A percentile compares a stretch with the other conserved stretches of the same genome.
Conservation (phyloP, 140 eudicot species). For the Eryngium alpinum region DNA sequence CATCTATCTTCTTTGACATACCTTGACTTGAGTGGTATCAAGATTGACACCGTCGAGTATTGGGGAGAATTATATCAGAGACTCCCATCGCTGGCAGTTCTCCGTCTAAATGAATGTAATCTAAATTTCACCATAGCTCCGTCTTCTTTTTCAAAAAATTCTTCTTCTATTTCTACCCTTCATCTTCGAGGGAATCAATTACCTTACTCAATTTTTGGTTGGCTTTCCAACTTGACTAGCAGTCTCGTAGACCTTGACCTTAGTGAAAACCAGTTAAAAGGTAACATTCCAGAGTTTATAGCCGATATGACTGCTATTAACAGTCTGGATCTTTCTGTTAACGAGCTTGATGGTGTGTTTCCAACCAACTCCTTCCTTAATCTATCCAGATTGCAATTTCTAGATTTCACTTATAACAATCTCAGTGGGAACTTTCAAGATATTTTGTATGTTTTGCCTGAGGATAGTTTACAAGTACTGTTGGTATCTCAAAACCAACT, state of each 20-base stretch:
- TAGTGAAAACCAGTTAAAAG: neutral
- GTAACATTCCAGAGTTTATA: slow-evolving; percentile 7
- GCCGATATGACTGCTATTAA: neutral
- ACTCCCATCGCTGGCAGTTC: slow-evolving; percentile 18
- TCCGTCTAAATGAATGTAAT: slow-evolving; percentile 13
- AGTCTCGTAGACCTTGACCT: neutral
- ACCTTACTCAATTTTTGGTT: neutral
- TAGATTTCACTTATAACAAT: neutral
- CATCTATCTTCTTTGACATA: slow-evolving; percentile 11
- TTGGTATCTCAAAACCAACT: neutral
- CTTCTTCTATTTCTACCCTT: slow-evolving; percentile 1
- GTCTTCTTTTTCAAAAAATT: neutral
- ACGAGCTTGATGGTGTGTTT: slow-evolving; percentile 4
- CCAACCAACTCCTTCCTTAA: neutral
- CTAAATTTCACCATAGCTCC: neutral
- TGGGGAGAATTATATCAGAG: slow-evolving; percentile 19
- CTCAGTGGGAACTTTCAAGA: neutral
- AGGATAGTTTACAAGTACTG: neutral
- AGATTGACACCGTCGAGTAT: slow-evolving; percentile 15
- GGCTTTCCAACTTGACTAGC: neutral
- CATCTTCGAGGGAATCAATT: slow-evolving; percentile 16
- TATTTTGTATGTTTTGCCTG: neutral
- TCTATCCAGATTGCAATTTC: neutral
- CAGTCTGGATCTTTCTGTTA: neutral
- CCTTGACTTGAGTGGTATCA: slow-evolving; percentile 15